Base-by-base conservation (phyloP, 495 filamentous ascomycete species). In the Poronia punctata region DNA sequence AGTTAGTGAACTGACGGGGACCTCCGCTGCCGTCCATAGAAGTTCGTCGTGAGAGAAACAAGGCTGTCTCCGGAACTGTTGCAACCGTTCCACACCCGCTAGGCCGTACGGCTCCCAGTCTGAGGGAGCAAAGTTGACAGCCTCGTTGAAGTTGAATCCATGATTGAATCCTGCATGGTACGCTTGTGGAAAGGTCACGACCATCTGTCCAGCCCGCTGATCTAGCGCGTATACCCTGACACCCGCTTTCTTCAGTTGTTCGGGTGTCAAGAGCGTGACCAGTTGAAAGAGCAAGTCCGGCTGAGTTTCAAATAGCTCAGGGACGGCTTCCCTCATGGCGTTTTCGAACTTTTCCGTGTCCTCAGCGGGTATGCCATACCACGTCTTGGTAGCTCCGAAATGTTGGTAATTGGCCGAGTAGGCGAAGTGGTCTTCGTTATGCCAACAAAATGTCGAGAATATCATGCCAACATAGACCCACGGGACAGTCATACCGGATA, bases 401-500 rank as follows among this genome's bases (percentile, higher is more conserved):
- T 99, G 92, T 52, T 99, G 92, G 50, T 99, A 99, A 52, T 99
- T 99, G 27, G 92, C 84, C 14, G 92, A 99, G 59, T 99, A 99
- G 1, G 92, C 80, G 52, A 94, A 95, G 53, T 99, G 92, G 58
- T 99, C 92, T 57, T 99, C 92, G 46, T 94, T 94, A 56, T 99
- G 92, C 92, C 92, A 99, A 61, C 92, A 99, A 57, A 99, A 99
- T 3, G 90, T 96, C 3, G 92, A 97, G 61, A 99, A 99, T 52
- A 88, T 93, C 92, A 99, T 99, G 44, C 92, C 92, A n/a, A 99
- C 93, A 57, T 99, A 99, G 5, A 97, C 79, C 92, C 92, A 99
- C 11, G 92, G 92, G 5, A 99, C 90, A 1, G 92, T 99, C 92
- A 99, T 99, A 23, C 92, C 92, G n/a, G 92, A 96, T 42, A 99